Percentiles rank a stretch among this genome's conserved stretches.
phyloP scores from a whole-genome alignment of 2,329 filamentous ascomycete genomes.

The Fusarium sp. region DNA sequence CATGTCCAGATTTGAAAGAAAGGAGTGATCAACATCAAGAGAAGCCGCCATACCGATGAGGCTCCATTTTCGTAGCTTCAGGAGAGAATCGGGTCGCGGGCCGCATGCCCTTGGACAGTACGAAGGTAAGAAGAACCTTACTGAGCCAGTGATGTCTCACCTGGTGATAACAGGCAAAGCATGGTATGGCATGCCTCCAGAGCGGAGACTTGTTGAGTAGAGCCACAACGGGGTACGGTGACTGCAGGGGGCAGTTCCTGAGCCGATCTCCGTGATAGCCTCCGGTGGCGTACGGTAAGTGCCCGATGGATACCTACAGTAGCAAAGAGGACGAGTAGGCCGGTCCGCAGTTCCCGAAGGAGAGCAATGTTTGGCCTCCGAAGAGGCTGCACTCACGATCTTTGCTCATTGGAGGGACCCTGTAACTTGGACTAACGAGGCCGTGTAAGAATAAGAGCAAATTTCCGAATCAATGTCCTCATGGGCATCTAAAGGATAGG shows the following conservation, averaged over 20 bases:
- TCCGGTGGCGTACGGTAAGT: conserved; percentile 3
- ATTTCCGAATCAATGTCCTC: not conserved
- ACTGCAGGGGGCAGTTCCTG: conserved; percentile 4
- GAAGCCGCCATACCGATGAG: conserved; percentile 20
- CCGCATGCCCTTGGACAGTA: conserved; percentile 18
- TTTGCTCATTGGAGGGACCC: conserved; percentile 23
- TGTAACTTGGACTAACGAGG: not conserved
- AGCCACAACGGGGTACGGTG: not conserved
- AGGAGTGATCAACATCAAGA: not conserved
- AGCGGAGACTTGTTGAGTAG: conserved; percentile 1
- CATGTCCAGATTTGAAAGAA: not conserved
- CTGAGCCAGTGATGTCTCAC: not conserved
- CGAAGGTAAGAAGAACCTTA: not conserved
- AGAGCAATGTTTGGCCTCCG: conserved; percentile 12
- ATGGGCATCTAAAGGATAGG: conserved; percentile 7
- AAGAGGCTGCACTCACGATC: conserved; percentile 22
- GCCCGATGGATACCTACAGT: not conserved
- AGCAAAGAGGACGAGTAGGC: not conserved
- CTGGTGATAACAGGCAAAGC: not conserved
- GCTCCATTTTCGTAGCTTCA: conserved; percentile 5
- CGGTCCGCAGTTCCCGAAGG: conserved; percentile 33
- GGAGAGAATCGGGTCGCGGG: conserved; percentile 21
- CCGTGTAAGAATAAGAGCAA: not conserved
- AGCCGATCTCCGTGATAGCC: conserved; percentile 16
- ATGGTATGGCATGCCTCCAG: conserved; percentile 1